Evolutionary conservation across 2,329 filamentous ascomycete genomes (phyloP), one percentile per base, ranked within the genome.

Genomic region (Verticillium albo-atrum): DNA sequence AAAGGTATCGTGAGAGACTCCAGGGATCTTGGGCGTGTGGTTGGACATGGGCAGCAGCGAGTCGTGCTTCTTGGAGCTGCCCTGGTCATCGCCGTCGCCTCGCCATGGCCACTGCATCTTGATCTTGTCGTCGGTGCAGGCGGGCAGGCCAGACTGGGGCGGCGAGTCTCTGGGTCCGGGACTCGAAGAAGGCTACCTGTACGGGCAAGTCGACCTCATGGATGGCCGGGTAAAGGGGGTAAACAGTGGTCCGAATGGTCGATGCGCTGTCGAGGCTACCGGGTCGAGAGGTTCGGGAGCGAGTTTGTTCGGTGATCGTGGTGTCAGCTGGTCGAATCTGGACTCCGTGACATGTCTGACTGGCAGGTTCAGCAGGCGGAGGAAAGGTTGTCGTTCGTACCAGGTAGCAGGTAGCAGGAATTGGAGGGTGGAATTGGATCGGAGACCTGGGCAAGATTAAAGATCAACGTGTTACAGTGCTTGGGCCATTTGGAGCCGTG

Each of bases 31-130:
- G 23, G 72, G 70, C 35, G 70, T 60, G 42, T 50, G 20, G 52
- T 68, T 65, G 50, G 72, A 67, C 42, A 76, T 51, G 55, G 75
- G 75, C 54, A 74, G 69, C 56, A 78, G 65, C 27, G 69, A 50
- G 52, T 58, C 67, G 47, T 67, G 66, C 60, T 71, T 68, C 68
- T 62, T 73, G 69, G 20, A 3, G 20, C 42, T 50, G 42, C 7
- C 42, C 42, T 50, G 42, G 42, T 50, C 42, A 59, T 63, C 63
- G 59, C 72, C 66, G 66, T 70, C 68, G 66, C 68, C 68, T 60
- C 68, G 68, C 68, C 70, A 74, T 53, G 71, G 72, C 71, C 72
- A 74, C 69, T 70, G 70, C 72, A 74, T 74, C 55, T n/a, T 20
- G 42, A 74, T 74, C 55, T n/a, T 20, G 42, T 50, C 42, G 42